Conservation (phyloP, 2,329 filamentous ascomycete genomes). For the Trichophyton schoenleinii region DNA sequence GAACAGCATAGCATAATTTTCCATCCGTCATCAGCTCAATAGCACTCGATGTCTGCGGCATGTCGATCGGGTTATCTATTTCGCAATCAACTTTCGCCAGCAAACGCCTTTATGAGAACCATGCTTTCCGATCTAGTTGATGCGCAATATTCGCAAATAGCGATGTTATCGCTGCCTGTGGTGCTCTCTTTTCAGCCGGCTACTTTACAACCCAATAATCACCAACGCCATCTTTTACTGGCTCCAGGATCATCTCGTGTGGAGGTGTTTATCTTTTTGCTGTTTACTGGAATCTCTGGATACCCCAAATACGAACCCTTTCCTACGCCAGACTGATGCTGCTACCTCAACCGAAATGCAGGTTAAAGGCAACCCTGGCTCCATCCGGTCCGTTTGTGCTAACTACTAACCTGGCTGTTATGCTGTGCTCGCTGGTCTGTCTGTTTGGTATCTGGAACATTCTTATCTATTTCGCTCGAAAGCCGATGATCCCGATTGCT, state of each 20-base stretch:
- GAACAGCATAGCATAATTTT: constrained; percentile 25
- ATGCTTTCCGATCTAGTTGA: neutral
- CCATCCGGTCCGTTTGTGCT: neutral
- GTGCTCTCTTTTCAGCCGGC: no score
- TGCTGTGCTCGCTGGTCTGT: constrained; percentile 51
- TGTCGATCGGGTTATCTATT: neutral
- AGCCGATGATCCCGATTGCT: constrained; percentile 7
- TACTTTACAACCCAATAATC: no score
- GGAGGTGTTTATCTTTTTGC: neutral
- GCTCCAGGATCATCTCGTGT: no score
- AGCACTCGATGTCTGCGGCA: neutral
- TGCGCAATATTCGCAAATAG: neutral
- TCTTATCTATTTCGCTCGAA: constrained; percentile 15
- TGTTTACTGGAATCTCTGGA: neutral
- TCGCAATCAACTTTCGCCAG: neutral
- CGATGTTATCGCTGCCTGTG: no score
- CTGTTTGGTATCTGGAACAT: constrained; percentile 26
- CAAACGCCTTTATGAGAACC: neutral
- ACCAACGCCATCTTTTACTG: no score
- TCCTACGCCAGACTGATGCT: neutral
- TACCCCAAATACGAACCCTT: neutral
- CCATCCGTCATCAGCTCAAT: neutral
- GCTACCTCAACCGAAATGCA: neutral
- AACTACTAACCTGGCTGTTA: constrained; percentile 33
- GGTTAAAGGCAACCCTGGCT: neutral